Evolutionary conservation across 441 rosid genomes (phyloP).

Genomic region (Syzygium malaccense): DNA sequence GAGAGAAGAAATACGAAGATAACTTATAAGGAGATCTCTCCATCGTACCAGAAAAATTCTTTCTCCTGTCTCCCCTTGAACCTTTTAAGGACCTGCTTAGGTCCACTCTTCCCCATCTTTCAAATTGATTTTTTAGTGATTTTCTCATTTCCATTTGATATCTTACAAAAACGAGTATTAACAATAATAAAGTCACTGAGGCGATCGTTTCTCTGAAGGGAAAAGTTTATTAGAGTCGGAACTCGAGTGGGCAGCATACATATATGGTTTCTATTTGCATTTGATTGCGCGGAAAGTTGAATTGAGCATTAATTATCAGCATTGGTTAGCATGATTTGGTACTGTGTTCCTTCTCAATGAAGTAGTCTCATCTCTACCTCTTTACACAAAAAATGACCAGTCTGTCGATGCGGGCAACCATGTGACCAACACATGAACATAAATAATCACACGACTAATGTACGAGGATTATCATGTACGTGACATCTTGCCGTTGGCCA

Average conservation of each 20-base stretch:
- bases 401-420: too few relatives aligned
- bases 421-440: too few relatives aligned
- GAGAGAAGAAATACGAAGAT: too few relatives aligned
- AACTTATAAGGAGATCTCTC: too few relatives aligned
- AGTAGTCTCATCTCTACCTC: background rate
- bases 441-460: too few relatives aligned
- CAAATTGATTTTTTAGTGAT: background rate
- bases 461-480: too few relatives aligned
- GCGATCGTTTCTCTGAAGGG: background rate
- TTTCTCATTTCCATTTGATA: background rate
- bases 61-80: too few relatives aligned
- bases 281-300: background rate
- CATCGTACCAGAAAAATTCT: too few relatives aligned
- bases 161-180: background rate
- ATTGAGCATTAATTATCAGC: background rate
- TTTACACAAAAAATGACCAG: too few relatives aligned
- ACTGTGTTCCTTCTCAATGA: background rate
- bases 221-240: background rate
- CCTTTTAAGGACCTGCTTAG: too few relatives aligned
- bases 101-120: background rate
- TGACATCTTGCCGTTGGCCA: too few relatives aligned
- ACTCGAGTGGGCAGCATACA: background rate
- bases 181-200: background rate
- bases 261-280: background rate
- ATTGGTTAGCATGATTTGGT: background rate